phyloP scores from a whole-genome alignment of 2,329 filamentous ascomycete species.

The Aspergillus terreus region DNA sequence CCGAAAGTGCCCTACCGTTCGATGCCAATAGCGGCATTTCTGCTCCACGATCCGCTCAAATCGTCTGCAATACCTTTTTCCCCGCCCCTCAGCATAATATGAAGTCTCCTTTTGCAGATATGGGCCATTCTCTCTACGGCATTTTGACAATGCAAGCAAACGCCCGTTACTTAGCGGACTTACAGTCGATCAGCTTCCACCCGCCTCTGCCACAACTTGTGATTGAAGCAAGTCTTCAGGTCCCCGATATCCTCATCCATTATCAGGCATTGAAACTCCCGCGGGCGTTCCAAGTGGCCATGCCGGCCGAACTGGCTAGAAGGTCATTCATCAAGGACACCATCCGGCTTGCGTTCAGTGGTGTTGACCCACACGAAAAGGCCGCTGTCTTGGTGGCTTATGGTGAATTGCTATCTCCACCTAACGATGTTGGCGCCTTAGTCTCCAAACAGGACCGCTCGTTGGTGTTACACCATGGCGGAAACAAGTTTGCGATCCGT shows the following conservation, averaged over 20 bases:
- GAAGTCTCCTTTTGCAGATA: conserved; percentile 29
- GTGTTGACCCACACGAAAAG: conserved; percentile 32
- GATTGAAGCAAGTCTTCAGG: conserved; percentile 25
- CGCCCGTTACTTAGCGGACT: conserved; percentile 29
- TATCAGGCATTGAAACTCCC: conserved; percentile 31
- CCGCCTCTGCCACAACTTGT: conserved; percentile 28
- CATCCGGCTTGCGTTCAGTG: conserved; percentile 35
- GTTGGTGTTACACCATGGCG: conserved; percentile 31
- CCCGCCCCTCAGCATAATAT: conserved; percentile 15
- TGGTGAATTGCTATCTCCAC: conserved; percentile 27
- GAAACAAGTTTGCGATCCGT: conserved; percentile 36
- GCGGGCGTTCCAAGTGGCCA: conserved; percentile 23
- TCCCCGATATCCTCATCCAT: conserved; percentile 34
- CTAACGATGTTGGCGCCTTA: conserved; percentile 24
- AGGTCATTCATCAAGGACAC: conserved; percentile 31
- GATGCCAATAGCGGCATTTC: conserved; percentile 10
- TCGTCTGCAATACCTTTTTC: conserved; percentile 26
- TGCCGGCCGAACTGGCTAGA: conserved; percentile 23
- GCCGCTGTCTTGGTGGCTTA: conserved; percentile 34
- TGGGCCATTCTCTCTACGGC: conserved; percentile 34
- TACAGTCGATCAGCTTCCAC: conserved; percentile 25
- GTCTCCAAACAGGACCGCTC: conserved; percentile 26
- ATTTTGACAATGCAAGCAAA: conserved; percentile 37
- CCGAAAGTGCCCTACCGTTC: conserved; percentile 9
- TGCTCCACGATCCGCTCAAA: conserved; percentile 23